Conservation (phyloP, 768 basidiomycete species). For the Russula griseocarnosa region DNA sequence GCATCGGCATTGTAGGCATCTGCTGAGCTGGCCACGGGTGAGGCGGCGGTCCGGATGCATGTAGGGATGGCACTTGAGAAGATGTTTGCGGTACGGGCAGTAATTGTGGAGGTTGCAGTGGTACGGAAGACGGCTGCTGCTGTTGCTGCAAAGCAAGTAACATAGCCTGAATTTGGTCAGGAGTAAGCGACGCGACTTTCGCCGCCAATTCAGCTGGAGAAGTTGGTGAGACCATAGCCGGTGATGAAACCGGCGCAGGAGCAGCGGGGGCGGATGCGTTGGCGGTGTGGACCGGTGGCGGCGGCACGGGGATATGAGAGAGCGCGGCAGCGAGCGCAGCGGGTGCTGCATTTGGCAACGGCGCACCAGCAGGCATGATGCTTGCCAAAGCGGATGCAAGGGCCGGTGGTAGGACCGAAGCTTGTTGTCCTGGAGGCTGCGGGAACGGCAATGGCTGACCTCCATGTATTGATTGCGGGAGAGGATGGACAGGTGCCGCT, state of each 20-base stretch:
- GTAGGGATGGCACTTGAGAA: background rate
- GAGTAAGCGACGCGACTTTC: slow-evolving; percentile 69
- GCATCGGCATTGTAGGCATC: background rate
- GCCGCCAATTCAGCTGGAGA: slow-evolving; percentile 55
- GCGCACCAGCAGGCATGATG: slow-evolving; percentile 13
- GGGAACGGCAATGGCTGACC: slow-evolving; percentile 1
- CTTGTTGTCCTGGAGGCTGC: slow-evolving; percentile 6
- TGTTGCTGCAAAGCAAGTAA: slow-evolving; percentile 49
- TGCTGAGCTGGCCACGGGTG: background rate
- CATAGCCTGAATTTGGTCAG: slow-evolving; percentile 70
- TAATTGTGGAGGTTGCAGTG: background rate
- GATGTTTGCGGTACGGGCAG: background rate
- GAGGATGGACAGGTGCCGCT: background rate
- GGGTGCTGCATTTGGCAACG: slow-evolving; percentile 3
- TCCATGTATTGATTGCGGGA: background rate
- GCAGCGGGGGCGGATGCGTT: background rate
- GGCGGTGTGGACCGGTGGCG: slow-evolving; percentile 30
- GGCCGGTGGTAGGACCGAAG: slow-evolving; percentile 16
- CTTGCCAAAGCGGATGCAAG: slow-evolving; percentile 24
- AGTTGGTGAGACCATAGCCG: slow-evolving; percentile 32
- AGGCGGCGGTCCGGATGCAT: background rate
- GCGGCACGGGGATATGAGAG: slow-evolving; percentile 21
- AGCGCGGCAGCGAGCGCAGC: slow-evolving; percentile 25
- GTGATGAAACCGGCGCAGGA: slow-evolving; percentile 31
- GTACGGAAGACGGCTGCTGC: background rate